These are phyloP conservation scores for Litsea cubeba DNA, from an alignment of 164 flowering plant genomes.

Conservation along the genomic window DNA sequence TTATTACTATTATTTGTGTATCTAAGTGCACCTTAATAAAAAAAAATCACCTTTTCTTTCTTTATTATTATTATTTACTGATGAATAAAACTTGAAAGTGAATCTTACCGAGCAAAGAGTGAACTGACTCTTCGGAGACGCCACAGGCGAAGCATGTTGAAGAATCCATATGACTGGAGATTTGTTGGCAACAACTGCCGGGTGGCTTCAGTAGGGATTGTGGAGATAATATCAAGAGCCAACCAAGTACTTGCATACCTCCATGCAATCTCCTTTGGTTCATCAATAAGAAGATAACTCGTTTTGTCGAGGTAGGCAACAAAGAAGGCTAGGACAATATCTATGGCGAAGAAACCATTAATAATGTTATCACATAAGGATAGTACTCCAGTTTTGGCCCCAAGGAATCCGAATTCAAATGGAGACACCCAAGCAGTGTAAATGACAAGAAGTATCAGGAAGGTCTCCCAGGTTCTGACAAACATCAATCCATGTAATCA, in stretches of 20 bases:
- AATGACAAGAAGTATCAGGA: constrained; percentile 62
- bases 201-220: constrained; percentile 74
- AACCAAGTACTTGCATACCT: constrained; percentile 68
- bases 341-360: constrained; percentile 83
- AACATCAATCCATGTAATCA: constrained; percentile 7
- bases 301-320: constrained; percentile 75
- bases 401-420: constrained; percentile 79
- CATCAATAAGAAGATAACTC: constrained; percentile 59
- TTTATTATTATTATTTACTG: too few species aligned
- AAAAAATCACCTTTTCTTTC: too few species aligned
- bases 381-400: constrained; percentile 39
- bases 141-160: constrained; percentile 97
- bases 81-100: too few species aligned
- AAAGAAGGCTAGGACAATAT: constrained; percentile 77
- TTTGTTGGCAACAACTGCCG: constrained; percentile 45
- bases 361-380: constrained; percentile 68
- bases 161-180: constrained; percentile 52
- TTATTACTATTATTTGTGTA: too few species aligned
- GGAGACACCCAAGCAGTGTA: constrained; percentile 96
- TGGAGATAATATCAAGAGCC: constrained; percentile 74
- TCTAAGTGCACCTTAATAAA: too few species aligned
- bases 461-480: constrained; percentile 67
- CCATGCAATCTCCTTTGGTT: constrained; percentile 66
- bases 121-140: constrained; percentile 91
- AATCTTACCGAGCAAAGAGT: constrained; percentile 62